These are phyloP conservation scores for Coemansia sp. DNA, from an alignment of 192 early-diverging fungal genomes.

Conservation along the genomic window DNA sequence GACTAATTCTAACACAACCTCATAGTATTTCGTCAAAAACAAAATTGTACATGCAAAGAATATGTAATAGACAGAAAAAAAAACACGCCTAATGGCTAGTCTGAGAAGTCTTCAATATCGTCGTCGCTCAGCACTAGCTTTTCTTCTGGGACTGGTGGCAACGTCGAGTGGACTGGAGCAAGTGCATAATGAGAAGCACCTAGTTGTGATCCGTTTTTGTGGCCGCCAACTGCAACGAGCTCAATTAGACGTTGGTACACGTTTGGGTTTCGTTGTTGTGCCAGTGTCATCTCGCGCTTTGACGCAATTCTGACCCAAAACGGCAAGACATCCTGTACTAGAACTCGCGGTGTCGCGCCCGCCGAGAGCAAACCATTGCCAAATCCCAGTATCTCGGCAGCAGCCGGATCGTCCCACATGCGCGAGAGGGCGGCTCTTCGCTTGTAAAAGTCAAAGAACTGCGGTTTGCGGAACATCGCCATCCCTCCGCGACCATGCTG, in stretches of 20 bases:
- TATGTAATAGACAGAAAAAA: neutral
- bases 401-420: constrained; percentile 16
- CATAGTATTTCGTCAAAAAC: neutral
- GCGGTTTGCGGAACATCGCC: constrained; percentile 34
- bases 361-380: constrained; percentile 15
- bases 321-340: constrained; percentile 29
- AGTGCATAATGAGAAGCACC: neutral
- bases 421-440: constrained; percentile 6
- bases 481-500: constrained; percentile 16
- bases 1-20: neutral
- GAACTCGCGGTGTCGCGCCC: neutral
- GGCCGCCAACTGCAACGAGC: constrained; percentile 1
- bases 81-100: neutral
- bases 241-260: constrained; percentile 3
- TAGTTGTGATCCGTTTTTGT: neutral
- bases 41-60: neutral
- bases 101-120: constrained; percentile 52
- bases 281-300: neutral
- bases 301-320: constrained; percentile 29
- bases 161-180: neutral
- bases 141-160: constrained; percentile 6
- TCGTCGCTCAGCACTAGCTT: constrained; percentile 51
- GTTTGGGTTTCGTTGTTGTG: constrained; percentile 3
- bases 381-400: constrained; percentile 16
- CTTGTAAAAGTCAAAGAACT: constrained; percentile 41